Conservation (phyloP, 805 yeast species). For the Zygoascus tannicola region DNA sequence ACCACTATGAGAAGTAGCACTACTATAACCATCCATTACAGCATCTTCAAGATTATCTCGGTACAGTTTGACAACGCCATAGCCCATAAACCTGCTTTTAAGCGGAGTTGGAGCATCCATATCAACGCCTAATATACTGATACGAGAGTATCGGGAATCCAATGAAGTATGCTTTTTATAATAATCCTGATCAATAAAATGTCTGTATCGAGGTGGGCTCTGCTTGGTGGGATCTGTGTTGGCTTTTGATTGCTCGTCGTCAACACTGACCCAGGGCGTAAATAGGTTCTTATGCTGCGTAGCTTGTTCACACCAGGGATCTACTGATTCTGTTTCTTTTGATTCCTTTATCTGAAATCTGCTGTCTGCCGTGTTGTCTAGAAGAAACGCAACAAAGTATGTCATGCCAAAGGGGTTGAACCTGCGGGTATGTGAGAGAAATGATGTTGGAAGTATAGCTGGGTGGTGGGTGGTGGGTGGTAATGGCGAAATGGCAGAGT, state of each 20-base stretch:
- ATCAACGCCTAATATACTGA: conserved; percentile 16
- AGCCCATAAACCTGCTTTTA: conserved; percentile 56
- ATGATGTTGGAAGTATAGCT: too few relatives aligned
- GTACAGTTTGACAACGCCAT: conserved; percentile 64
- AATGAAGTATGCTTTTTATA: conserved; percentile 7
- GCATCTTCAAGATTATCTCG: conserved; percentile 32
- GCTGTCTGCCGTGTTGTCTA: neutral
- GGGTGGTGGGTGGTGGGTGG: too few relatives aligned
- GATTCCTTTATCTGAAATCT: neutral
- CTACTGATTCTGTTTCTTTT: neutral
- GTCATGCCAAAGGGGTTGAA: neutral
- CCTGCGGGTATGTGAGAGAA: too few relatives aligned
- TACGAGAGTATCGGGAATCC: conserved; percentile 12
- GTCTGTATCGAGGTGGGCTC: too few relatives aligned
- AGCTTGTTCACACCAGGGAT: conserved; percentile 4
- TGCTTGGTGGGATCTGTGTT: too few relatives aligned
- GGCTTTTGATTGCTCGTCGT: too few relatives aligned
- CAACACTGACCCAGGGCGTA: neutral
- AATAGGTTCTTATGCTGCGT: conserved; percentile 1
- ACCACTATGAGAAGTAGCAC: conserved; percentile 10
- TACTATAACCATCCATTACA: conserved; percentile 2
- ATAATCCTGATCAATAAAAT: conserved; percentile 1
- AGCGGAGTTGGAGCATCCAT: conserved; percentile 27
- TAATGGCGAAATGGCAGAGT: too few relatives aligned
- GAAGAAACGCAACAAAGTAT: conserved; percentile 3